Evolutionary conservation across 176 grass and related monocot genomes (phyloP).

Genomic region (Puccinellia tenuiflora): DNA sequence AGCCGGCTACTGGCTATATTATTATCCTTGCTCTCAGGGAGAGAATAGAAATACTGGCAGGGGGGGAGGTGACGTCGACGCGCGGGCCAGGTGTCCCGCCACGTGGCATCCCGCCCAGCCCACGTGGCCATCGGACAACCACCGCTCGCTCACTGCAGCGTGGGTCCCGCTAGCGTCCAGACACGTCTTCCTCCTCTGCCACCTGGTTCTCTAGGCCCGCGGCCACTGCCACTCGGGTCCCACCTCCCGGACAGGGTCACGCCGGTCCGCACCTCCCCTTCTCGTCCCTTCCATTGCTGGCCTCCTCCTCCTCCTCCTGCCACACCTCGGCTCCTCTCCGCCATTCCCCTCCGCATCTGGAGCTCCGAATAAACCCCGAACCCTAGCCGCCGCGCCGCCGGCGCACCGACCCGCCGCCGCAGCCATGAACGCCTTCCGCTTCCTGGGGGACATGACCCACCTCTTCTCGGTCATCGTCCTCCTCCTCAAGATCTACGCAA

Average conservation of each 20-base stretch:
- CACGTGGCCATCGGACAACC: neutral
- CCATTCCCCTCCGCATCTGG: conserved; percentile 37
- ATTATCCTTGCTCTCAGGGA: too few species aligned
- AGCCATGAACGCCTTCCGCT: conserved; percentile 85
- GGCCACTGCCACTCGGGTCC: neutral
- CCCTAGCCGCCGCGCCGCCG: conserved; percentile 28
- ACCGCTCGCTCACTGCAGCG: neutral
- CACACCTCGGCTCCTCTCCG: neutral
- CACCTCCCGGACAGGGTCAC: neutral
- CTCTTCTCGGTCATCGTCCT: conserved; percentile 94
- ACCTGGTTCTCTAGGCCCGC: neutral
- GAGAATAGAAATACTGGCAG: neutral
- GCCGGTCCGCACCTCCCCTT: neutral
- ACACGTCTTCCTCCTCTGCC: neutral
- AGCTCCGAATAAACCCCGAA: conserved; percentile 23
- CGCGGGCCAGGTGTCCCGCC: conserved; percentile 21
- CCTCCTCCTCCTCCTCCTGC: too few species aligned
- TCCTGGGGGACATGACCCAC: conserved; percentile 95
- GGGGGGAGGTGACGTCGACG: neutral
- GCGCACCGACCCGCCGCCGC: neutral
- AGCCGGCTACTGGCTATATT: too few species aligned
- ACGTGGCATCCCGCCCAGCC: conserved; percentile 14
- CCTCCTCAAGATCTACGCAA: conserved; percentile 99
- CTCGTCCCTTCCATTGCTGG: conserved; percentile 2
- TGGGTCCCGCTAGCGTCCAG: neutral